Conservation (phyloP, 768 basidiomycete species). For the Hortiboletus campestris region DNA sequence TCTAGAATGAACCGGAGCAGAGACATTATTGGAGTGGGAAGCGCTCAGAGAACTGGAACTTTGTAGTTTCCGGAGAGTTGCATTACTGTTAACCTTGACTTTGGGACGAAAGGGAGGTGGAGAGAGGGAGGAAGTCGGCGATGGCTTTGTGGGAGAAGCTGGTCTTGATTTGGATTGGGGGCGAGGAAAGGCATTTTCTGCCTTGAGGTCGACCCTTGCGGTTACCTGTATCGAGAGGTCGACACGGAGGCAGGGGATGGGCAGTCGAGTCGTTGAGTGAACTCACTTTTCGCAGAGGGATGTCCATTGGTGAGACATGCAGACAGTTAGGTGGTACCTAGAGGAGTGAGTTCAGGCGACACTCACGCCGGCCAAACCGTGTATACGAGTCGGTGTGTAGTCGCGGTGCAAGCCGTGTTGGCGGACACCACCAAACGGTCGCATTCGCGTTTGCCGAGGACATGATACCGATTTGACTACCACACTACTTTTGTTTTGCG, state of each 20-base stretch:
- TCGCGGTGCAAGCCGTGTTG: background rate
- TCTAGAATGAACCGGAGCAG: conserved; percentile 43
- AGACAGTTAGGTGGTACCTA: background rate
- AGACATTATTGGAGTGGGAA: conserved; percentile 23
- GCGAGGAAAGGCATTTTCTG: conserved; percentile 30
- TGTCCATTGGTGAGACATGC: conserved; percentile 33
- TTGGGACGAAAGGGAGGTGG: conserved; percentile 43
- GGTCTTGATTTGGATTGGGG: conserved; percentile 42
- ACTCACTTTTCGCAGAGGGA: conserved; percentile 46
- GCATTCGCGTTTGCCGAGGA: conserved; percentile 8
- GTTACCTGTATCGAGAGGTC: conserved; percentile 44
- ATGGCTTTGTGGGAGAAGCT: conserved; percentile 46
- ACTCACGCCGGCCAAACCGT: background rate
- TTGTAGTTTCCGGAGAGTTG: conserved; percentile 35
- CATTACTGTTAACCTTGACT: conserved; percentile 61
- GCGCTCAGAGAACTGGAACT: conserved; percentile 21
- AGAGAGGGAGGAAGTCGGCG: conserved; percentile 24
- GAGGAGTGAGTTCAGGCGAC: background rate
- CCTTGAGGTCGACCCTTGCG: conserved; percentile 47
- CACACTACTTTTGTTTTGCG: conserved; percentile 31
- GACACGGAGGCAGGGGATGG: conserved; percentile 2
- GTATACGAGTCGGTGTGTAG: background rate
- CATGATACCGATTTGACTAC: too few species aligned
- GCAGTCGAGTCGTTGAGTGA: background rate
- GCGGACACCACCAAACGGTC: background rate